phyloP scores from a whole-genome alignment of 2,329 filamentous ascomycete genomes.

The Didymellaceae sp. region DNA sequence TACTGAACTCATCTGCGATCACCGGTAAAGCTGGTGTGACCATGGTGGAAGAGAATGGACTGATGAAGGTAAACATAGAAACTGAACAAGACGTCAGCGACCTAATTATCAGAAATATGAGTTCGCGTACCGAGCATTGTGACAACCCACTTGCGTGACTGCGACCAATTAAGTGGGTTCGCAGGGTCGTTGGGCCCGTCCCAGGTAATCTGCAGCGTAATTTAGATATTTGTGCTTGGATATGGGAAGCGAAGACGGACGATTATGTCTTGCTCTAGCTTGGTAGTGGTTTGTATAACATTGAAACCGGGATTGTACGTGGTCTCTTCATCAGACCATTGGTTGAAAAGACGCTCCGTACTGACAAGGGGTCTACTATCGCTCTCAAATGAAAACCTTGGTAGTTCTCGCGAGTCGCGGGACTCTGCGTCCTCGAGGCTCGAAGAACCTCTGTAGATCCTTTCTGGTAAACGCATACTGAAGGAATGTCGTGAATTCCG shows the following conservation, averaged over 20 bases:
- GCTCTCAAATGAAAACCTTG: conserved; percentile 30
- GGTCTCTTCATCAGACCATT: conserved; percentile 23
- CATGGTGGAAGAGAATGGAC: conserved; percentile 49
- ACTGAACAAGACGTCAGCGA: background rate
- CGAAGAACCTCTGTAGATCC: conserved; percentile 12
- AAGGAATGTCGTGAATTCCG: conserved; percentile 4
- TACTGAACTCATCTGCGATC: conserved; percentile 42
- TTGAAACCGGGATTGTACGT: conserved; percentile 18
- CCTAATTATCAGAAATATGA: background rate
- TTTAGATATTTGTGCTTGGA: conserved; percentile 11
- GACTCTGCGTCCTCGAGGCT: conserved; percentile 7
- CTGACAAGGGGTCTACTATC: conserved; percentile 25
- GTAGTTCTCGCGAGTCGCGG: conserved; percentile 17
- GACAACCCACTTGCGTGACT: conserved; percentile 53
- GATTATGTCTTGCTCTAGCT: conserved; percentile 25
- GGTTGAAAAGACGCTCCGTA: conserved; percentile 28
- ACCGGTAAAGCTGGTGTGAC: conserved; percentile 42
- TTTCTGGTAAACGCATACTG: conserved; percentile 25
- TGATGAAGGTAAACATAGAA: conserved; percentile 50
- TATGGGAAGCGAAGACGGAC: conserved; percentile 10
- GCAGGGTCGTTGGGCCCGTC: conserved; percentile 54
- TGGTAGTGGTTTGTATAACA: conserved; percentile 4
- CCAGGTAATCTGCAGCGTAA: conserved; percentile 47
- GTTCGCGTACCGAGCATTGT: conserved; percentile 49
- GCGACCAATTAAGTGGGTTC: conserved; percentile 57